Conservation (phyloP, 345 rosid genomes). For the Raphanus sativus region DNA sequence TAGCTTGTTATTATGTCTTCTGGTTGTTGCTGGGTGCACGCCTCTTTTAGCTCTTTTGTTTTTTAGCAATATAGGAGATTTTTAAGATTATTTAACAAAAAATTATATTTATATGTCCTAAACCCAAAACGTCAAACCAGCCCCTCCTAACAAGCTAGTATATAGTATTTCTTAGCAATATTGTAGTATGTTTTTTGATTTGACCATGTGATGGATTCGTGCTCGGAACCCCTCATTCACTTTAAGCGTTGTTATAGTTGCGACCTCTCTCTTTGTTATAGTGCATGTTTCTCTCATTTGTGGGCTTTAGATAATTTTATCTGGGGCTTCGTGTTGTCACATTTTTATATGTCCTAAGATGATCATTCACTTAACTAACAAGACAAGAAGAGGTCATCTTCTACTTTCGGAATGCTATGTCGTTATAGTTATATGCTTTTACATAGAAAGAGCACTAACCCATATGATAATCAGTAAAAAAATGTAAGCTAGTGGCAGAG, state of each 20-base stretch:
- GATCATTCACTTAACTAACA: background rate
- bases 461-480: conserved; percentile 23
- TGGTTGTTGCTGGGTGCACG: no score
- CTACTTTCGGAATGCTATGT: conserved; percentile 15
- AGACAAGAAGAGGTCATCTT: conserved; percentile 5
- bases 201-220: no score
- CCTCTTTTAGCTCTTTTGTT: no score
- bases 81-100: no score
- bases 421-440: background rate
- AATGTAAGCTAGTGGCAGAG: conserved; percentile 30
- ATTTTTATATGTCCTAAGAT: conserved; percentile 7
- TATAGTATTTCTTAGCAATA: no score
- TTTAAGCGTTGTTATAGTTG: conserved; percentile 25
- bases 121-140: no score
- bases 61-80: no score
- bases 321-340: background rate
- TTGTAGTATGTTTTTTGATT: no score
- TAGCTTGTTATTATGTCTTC: no score
- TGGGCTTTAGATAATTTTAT: background rate
- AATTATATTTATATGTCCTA: no score
- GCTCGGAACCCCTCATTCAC: background rate
- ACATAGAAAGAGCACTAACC: conserved; percentile 10
- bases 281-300: conserved; percentile 18
- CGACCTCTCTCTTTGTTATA: conserved; percentile 16
- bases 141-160: no score